These are phyloP conservation scores for Alternaria gansuensis DNA, from an alignment of 2,329 filamentous ascomycete species.

Conservation along the genomic window DNA sequence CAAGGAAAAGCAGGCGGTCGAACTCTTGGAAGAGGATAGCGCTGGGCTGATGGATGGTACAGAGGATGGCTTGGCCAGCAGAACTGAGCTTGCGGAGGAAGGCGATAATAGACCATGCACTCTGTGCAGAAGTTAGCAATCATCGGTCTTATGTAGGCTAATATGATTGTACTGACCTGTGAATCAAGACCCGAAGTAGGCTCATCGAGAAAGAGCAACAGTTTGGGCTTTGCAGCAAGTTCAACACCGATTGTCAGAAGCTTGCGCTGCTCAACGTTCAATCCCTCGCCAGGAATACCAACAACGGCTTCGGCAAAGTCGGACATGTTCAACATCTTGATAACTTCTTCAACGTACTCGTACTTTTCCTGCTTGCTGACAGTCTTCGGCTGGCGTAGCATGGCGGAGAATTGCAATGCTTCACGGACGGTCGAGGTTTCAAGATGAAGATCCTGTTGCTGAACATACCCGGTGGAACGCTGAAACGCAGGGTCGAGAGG, in stretches of 20 bases:
- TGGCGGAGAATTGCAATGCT: slow-evolving; percentile 48
- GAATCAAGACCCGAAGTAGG: slow-evolving; percentile 69
- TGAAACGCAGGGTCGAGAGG: slow-evolving; percentile 49
- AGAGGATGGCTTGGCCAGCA: slow-evolving; percentile 57
- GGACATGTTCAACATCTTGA: slow-evolving; percentile 72
- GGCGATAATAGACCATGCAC: slow-evolving; percentile 69
- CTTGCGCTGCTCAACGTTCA: slow-evolving; percentile 75
- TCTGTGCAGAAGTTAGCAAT: slow-evolving; percentile 42
- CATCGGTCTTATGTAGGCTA: neutral
- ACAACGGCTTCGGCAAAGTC: slow-evolving; percentile 73
- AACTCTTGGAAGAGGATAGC: slow-evolving; percentile 59
- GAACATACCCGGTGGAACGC: slow-evolving; percentile 52
- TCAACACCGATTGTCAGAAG: slow-evolving; percentile 77
- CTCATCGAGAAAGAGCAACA: slow-evolving; percentile 70
- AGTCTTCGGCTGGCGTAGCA: slow-evolving; percentile 60
- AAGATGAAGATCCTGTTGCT: slow-evolving; percentile 54
- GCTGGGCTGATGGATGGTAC: slow-evolving; percentile 59
- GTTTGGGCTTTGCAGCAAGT: slow-evolving; percentile 71
- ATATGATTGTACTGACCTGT: slow-evolving; percentile 26
- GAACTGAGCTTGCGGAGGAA: slow-evolving; percentile 70
- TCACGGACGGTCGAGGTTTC: slow-evolving; percentile 52
- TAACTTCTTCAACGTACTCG: slow-evolving; percentile 70
- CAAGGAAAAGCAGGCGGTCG: slow-evolving; percentile 56
- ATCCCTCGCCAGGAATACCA: slow-evolving; percentile 68
- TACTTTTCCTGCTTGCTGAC: slow-evolving; percentile 67